phyloP scores from a whole-genome alignment of 129 eudicot genomes.

The Sambucus nigra region DNA sequence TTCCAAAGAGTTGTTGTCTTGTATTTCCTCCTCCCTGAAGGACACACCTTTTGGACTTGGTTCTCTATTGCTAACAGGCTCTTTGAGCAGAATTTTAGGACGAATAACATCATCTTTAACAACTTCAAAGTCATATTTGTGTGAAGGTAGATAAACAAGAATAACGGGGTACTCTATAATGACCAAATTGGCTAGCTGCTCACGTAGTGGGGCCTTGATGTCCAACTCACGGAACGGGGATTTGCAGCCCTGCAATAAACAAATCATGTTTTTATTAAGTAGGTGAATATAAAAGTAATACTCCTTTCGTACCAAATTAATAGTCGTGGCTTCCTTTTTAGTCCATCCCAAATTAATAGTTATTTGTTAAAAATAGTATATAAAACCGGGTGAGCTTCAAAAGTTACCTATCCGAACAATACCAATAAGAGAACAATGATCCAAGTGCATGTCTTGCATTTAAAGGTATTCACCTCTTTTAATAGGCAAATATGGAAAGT shows the following conservation, averaged over 20 bases:
- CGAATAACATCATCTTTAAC: slow-evolving; percentile 26
- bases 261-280: neutral
- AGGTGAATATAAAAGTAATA: no score
- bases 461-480: no score
- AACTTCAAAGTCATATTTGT: slow-evolving; percentile 40
- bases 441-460: no score
- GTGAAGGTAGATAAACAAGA: slow-evolving; percentile 61
- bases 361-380: no score
- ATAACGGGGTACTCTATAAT: slow-evolving; percentile 84
- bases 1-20: slow-evolving; percentile 28
- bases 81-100: slow-evolving; percentile 13
- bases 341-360: no score
- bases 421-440: no score
- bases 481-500: no score
- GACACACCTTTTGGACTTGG: slow-evolving; percentile 34
- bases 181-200: slow-evolving; percentile 43
- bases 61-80: slow-evolving; percentile 13
- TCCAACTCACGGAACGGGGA: slow-evolving; percentile 64
- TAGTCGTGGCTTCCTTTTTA: no score
- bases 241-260: slow-evolving; percentile 39
- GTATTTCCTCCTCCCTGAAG: slow-evolving; percentile 66
- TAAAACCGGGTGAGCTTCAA: no score
- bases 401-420: no score
- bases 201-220: slow-evolving; percentile 40
- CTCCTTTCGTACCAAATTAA: no score